Conservation (phyloP, 1,139 yeast species). For the Taphrina sp. region DNA sequence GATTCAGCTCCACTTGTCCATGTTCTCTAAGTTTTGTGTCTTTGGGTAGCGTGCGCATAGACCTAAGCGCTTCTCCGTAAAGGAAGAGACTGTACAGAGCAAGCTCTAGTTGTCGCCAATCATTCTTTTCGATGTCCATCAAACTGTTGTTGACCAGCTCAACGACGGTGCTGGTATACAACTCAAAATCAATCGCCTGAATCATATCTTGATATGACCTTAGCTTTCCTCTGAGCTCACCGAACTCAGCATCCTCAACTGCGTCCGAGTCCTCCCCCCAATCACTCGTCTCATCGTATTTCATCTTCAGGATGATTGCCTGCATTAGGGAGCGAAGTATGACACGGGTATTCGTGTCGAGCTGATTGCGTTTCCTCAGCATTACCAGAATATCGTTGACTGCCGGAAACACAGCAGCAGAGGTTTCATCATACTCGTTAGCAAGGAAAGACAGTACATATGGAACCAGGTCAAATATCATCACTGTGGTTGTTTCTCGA, state of each 20-base stretch:
- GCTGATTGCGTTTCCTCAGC: constrained; percentile 57
- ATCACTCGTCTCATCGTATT: constrained; percentile 71
- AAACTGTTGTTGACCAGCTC: constrained; percentile 62
- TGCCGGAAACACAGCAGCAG: constrained; percentile 77
- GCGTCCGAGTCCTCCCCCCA: constrained; percentile 53
- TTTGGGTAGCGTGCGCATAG: constrained; percentile 31
- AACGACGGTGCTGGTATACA: constrained; percentile 70
- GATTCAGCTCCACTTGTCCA: constrained; percentile 40
- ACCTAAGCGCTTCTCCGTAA: constrained; percentile 72
- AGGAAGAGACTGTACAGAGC: constrained; percentile 79
- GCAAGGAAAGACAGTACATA: constrained; percentile 65
- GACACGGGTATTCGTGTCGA: constrained; percentile 43
- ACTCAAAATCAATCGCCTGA: constrained; percentile 68
- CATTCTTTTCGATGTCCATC: constrained; percentile 40
- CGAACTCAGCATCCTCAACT: constrained; percentile 73
- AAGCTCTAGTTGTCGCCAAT: constrained; percentile 82
- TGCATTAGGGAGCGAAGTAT: constrained; percentile 63
- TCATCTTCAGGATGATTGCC: constrained; percentile 73
- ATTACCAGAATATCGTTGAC: constrained; percentile 69
- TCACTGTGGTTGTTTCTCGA: constrained; percentile 49
- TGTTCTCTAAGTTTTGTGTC: constrained; percentile 20
- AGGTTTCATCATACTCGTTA: constrained; percentile 85
- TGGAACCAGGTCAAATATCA: constrained; percentile 69
- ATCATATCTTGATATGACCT: constrained; percentile 81
- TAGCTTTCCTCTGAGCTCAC: constrained; percentile 69